Base-by-base conservation (phyloP, 345 rosid species). In the Alliaria petiolata region DNA sequence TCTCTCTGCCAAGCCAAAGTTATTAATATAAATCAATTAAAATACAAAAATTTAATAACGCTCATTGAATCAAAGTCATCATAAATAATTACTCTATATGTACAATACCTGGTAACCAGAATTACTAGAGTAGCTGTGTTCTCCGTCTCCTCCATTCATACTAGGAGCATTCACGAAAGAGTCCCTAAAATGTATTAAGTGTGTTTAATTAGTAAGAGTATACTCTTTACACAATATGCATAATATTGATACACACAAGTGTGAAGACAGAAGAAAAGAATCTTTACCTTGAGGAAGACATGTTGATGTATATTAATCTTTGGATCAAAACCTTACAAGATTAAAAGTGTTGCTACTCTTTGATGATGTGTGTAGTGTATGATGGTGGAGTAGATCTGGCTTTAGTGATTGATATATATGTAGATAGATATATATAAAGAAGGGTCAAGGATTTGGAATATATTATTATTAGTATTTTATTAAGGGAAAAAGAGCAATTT, bases 141-240 rank as follows among this genome's bases (percentile, higher is more conserved):
- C 26, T 33, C 61, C 61, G 34, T 55, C 25, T 33, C 60, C 59
- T 53, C 59, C 59, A 14, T 53, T 53, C 59, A 54, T 54, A 54
- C 20, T 33, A 55, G 33, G 40, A 33, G 22, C 20, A 33, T 55
- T 33, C 61, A 35, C 16, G 26, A 4, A 3, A 31, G 61, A 33
- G 61, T 33, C 3, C 42, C 61, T 55, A 35, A 8, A 35, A 35
- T 35, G 0, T 35, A 35, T 35, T 25, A 25, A 25, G 28, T 25
- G 28, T 25, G 28, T 0, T 25, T 25, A 25, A 25, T 25, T 25
- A 25, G 28, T 25, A 25, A 25, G 26, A n/a, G n/a, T n/a, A n/a
- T n/a, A n/a, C n/a, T n/a, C n/a, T n/a, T n/a, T n/a, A n/a, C n/a
- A n/a, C n/a, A n/a, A n/a, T n/a, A n/a, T n/a, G 28, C 28, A 25